Evolutionary conservation across 208 protist species (phyloP).

Genomic region (Crithidia bombi): DNA sequence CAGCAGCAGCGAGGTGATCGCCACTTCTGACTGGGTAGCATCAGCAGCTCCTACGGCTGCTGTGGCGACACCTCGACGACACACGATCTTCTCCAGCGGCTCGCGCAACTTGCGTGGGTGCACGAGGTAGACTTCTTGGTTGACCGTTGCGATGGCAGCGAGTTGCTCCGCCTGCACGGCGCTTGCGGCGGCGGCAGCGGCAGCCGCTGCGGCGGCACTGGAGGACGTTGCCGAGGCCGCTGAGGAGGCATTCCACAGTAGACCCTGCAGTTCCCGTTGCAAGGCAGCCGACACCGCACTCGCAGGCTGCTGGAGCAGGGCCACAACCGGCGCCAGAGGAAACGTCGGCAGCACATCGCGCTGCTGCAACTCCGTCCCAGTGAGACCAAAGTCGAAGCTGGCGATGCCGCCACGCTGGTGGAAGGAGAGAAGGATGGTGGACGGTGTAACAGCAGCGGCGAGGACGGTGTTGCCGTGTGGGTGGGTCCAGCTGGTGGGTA

Average conservation of each 20-base stretch:
- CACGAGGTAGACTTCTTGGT: conserved; percentile 74
- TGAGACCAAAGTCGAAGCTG: conserved; percentile 73
- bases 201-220: conserved; percentile 6
- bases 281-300: conserved; percentile 32
- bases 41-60: not conserved
- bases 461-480: conserved; percentile 77
- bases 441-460: conserved; percentile 64
- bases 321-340: conserved; percentile 56
- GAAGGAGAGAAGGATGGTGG: conserved; percentile 61
- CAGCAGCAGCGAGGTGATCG: conserved; percentile 76
- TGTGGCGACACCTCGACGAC: conserved; percentile 7
- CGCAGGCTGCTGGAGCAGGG: conserved; percentile 59
- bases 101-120: conserved; percentile 61
- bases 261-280: conserved; percentile 35
- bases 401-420: conserved; percentile 70
- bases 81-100: conserved; percentile 71
- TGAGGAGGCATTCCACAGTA: conserved; percentile 32
- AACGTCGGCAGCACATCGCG: conserved; percentile 70
- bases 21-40: conserved; percentile 2
- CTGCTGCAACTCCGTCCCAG: conserved; percentile 62
- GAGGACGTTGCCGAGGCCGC: conserved; percentile 17
- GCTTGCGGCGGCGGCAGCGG: conserved; percentile 11
- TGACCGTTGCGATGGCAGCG: conserved; percentile 70
- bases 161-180: conserved; percentile 35
- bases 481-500: conserved; percentile 67